phyloP scores from a whole-genome alignment of 768 basidiomycete genomes.

The Boletus reticuloceps region DNA sequence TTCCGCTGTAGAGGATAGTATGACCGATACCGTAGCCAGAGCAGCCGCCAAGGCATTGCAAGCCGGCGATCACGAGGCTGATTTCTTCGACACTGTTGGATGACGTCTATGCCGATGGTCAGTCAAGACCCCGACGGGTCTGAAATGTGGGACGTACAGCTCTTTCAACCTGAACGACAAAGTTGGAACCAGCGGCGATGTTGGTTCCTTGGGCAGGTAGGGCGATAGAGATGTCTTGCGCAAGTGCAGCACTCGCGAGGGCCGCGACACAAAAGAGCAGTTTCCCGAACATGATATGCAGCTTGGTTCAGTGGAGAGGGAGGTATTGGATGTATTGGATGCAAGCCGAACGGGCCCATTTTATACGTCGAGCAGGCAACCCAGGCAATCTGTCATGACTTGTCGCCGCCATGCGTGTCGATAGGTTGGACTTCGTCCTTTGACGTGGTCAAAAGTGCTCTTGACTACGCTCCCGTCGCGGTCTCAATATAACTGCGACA shows the following conservation, averaged over 20 bases:
- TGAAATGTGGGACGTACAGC: constrained; percentile 32
- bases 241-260: constrained; percentile 28
- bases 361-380: constrained; percentile 1
- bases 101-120: not conserved
- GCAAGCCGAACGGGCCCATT: not conserved
- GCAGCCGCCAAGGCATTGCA: not conserved
- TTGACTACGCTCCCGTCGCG: not conserved
- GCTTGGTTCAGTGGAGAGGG: too few relatives aligned
- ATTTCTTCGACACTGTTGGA: not conserved
- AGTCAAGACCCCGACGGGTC: not conserved
- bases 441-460: not conserved
- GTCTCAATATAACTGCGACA: not conserved
- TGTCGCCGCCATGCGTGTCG: not conserved
- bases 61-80: constrained; percentile 1
- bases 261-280: constrained; percentile 5
- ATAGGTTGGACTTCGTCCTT: too few relatives aligned
- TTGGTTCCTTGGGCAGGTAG: constrained; percentile 31
- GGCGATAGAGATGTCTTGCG: constrained; percentile 39
- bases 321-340: not conserved
- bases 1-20: not conserved
- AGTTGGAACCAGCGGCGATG: constrained; percentile 31
- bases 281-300: constrained; percentile 7
- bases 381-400: not conserved
- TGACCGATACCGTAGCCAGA: not conserved
- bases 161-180: constrained; percentile 40